These are phyloP conservation scores for Debaryomycetaceae sp. DNA, from an alignment of 1,139 yeast genomes.

Conservation along the genomic window DNA sequence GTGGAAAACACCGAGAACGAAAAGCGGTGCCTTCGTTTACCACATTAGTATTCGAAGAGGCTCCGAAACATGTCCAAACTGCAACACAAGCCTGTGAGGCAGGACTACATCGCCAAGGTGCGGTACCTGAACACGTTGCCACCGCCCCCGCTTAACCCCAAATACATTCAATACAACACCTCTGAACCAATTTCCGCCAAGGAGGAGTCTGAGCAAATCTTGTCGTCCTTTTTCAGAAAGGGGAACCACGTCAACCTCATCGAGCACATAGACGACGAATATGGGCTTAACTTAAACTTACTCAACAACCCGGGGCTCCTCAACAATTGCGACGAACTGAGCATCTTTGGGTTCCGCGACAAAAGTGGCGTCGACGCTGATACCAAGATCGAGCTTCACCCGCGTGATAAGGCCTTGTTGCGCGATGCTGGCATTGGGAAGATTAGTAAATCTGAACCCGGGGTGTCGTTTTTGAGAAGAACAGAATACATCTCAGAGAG, in stretches of 20 bases:
- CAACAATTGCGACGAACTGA: conserved; percentile 54
- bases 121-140: conserved; percentile 86
- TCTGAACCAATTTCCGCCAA: conserved; percentile 34
- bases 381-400: conserved; percentile 49
- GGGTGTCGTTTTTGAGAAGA: conserved; percentile 84
- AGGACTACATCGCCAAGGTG: conserved; percentile 84
- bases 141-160: conserved; percentile 92
- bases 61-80: conserved; percentile 26
- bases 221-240: conserved; percentile 71
- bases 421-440: conserved; percentile 68
- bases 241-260: conserved; percentile 67
- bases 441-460: conserved; percentile 49
- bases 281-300: conserved; percentile 79
- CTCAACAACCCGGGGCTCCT: conserved; percentile 65
- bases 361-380: conserved; percentile 13
- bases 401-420: conserved; percentile 69
- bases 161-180: conserved; percentile 56
- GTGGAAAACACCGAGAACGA: not conserved
- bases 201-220: conserved; percentile 57
- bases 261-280: conserved; percentile 61
- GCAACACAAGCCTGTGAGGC: conserved; percentile 47
- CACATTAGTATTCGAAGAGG: too few relatives aligned
- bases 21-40: not conserved
- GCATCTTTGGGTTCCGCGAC: conserved; percentile 27
- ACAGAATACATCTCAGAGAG: conserved; percentile 77